phyloP scores from a whole-genome alignment of 768 basidiomycete genomes.

The Mrakia blollopis region DNA sequence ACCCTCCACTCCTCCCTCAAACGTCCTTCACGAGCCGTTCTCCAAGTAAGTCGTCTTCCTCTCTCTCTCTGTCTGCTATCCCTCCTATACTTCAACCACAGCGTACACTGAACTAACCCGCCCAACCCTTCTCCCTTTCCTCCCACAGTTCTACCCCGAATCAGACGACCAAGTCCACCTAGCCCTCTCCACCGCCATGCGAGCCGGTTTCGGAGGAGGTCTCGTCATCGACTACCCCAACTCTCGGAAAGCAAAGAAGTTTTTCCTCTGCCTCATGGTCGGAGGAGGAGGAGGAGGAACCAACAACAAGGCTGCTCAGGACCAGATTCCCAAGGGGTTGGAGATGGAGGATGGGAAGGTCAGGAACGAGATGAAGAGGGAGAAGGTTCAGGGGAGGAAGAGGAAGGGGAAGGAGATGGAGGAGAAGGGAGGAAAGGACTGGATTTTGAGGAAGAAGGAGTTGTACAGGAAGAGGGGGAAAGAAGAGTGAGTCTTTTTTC shows the following conservation, averaged over 20 bases:
- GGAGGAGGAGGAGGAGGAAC: conserved; percentile 54
- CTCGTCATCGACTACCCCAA: conserved; percentile 96
- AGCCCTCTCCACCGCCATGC: conserved; percentile 85
- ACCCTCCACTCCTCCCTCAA: conserved; percentile 50
- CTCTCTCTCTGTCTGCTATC: background rate
- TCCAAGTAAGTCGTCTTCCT: conserved; percentile 54
- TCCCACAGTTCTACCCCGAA: conserved; percentile 92
- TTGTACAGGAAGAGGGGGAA: conserved; percentile 45
- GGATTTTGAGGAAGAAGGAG: conserved; percentile 96
- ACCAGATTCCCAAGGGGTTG: conserved; percentile 67
- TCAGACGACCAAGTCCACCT: conserved; percentile 96
- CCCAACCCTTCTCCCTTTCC: too few species aligned
- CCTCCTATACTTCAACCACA: background rate
- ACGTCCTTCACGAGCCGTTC: conserved; percentile 72
- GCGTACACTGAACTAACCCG: background rate
- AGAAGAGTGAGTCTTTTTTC: conserved; percentile 48
- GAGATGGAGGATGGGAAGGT: conserved; percentile 52
- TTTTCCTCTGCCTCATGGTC: conserved; percentile 88
- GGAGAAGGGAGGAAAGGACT: conserved; percentile 59
- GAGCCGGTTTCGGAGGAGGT: conserved; percentile 94
- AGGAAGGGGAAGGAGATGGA: conserved; percentile 53
- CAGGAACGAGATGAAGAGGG: conserved; percentile 70
- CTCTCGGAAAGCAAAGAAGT: conserved; percentile 89
- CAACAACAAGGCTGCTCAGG: conserved; percentile 26
- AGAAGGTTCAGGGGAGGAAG: conserved; percentile 51